Percentiles rank a stretch among this genome's conserved stretches.
phyloP scores from a whole-genome alignment of 768 basidiomycete genomes.

The Agrocybe praecox region DNA sequence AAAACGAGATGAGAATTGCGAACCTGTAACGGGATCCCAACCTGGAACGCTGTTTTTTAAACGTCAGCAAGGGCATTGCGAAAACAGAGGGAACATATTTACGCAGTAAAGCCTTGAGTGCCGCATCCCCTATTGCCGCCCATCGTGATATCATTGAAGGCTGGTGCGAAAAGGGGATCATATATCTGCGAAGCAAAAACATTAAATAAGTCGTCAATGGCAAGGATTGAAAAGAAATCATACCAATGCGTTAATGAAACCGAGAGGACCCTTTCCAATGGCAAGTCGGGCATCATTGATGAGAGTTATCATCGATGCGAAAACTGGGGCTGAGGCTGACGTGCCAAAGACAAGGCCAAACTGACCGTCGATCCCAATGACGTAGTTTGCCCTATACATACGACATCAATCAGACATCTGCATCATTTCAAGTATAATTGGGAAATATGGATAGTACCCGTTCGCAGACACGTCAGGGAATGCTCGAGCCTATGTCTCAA shows the following conservation, averaged over 20 bases:
- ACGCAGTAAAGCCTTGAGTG: conserved; percentile 37
- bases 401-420: neutral
- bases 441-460: conserved; percentile 25
- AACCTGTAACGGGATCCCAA: conserved; percentile 46
- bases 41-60: conserved; percentile 28
- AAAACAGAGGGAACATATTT: conserved; percentile 8
- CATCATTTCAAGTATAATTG: neutral
- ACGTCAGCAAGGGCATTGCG: neutral
- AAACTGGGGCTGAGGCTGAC: conserved; percentile 43
- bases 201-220: neutral
- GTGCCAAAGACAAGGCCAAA: conserved; percentile 41
- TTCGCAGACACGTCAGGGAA: conserved; percentile 55
- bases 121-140: conserved; percentile 26
- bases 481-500: conserved; percentile 38
- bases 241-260: conserved; percentile 50
- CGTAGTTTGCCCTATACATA: conserved; percentile 36
- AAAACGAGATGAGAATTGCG: neutral
- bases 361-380: conserved; percentile 39
- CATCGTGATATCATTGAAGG: conserved; percentile 25
- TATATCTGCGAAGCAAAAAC: conserved; percentile 19
- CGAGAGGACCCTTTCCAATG: conserved; percentile 42
- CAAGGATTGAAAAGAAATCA: neutral
- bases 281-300: conserved; percentile 55
- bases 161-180: conserved; percentile 17
- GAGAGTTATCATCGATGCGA: conserved; percentile 46